Conservation (phyloP, 495 filamentous ascomycete genomes). For the Penicillium odoratum region DNA sequence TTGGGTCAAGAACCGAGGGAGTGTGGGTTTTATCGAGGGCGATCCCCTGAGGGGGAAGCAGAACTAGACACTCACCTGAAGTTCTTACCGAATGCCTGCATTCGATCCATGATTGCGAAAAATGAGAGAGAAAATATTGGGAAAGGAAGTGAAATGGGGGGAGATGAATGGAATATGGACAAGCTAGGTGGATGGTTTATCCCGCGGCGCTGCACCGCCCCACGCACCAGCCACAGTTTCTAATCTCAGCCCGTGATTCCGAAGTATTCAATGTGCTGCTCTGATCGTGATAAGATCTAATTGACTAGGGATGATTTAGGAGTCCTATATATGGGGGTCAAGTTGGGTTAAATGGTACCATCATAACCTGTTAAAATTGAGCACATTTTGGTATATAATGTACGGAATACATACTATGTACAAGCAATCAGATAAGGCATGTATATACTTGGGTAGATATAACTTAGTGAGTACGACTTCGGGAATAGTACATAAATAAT, state of each 20-base stretch:
- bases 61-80: conserved; percentile 52
- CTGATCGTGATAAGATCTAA: too few relatives aligned
- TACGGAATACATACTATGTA: too few relatives aligned
- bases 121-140: conserved; percentile 2
- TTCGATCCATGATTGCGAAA: conserved; percentile 59
- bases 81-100: conserved; percentile 75
- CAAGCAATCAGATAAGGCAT: too few relatives aligned
- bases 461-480: too few relatives aligned
- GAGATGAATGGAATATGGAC: conserved; percentile 6
- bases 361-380: too few relatives aligned
- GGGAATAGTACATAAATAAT: too few relatives aligned
- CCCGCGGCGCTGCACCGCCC: conserved; percentile 26
- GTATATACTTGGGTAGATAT: too few relatives aligned
- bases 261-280: too few relatives aligned
- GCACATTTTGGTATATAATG: too few relatives aligned
- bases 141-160: conserved; percentile 7
- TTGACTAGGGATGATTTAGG: too few relatives aligned
- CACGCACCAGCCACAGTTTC: conserved; percentile 32
- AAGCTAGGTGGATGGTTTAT: conserved; percentile 15
- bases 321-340: too few relatives aligned
- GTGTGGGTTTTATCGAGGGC: neutral
- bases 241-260: conserved; percentile 5
- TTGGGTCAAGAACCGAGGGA: conserved; percentile 13
- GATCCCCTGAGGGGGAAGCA: neutral
- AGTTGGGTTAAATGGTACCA: too few relatives aligned